A percentile compares a stretch with the other conserved stretches of the same genome.
These are phyloP conservation scores for Candida tunisiensis DNA, from an alignment of 1,139 yeast species.

Conservation along the genomic window DNA sequence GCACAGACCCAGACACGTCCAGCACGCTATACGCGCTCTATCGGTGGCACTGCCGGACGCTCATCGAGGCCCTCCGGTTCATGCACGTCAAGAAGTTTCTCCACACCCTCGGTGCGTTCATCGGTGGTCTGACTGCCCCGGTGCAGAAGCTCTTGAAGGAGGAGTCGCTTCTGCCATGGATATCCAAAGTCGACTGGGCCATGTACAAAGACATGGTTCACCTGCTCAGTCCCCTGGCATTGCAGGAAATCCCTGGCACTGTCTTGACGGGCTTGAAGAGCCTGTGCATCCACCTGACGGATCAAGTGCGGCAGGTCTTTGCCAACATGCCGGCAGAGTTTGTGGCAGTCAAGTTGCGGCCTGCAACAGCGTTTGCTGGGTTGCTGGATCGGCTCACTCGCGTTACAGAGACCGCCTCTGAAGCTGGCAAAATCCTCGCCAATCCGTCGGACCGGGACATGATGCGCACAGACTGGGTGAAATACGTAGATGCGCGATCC, in stretches of 20 bases:
- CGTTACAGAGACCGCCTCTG: conserved; percentile 42
- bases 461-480: conserved; percentile 53
- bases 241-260: conserved; percentile 41
- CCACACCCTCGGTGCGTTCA: conserved; percentile 35
- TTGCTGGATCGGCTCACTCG: conserved; percentile 40
- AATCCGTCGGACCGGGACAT: conserved; percentile 29
- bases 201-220: conserved; percentile 44
- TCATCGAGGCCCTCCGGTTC: conserved; percentile 49
- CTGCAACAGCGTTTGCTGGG: conserved; percentile 40
- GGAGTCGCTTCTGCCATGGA: conserved; percentile 42
- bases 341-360: conserved; percentile 31
- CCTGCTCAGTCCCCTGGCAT: conserved; percentile 48
- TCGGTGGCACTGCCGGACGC: conserved; percentile 41
- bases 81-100: conserved; percentile 51
- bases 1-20: conserved; percentile 40
- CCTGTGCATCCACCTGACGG: conserved; percentile 15
- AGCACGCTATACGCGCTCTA: conserved; percentile 45
- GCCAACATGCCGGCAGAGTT: conserved; percentile 34
- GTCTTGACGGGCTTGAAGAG: conserved; percentile 25
- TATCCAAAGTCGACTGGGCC: conserved; percentile 43
- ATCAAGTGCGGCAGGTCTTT: conserved; percentile 8
- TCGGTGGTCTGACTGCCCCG: conserved; percentile 45
- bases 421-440: conserved; percentile 34
- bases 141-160: conserved; percentile 42
- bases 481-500: conserved; percentile 31